Evolutionary conservation across 176 grass and related monocot species (phyloP), one percentile per base, ranked within the genome.

Genomic region (Dactylis glomerata): DNA sequence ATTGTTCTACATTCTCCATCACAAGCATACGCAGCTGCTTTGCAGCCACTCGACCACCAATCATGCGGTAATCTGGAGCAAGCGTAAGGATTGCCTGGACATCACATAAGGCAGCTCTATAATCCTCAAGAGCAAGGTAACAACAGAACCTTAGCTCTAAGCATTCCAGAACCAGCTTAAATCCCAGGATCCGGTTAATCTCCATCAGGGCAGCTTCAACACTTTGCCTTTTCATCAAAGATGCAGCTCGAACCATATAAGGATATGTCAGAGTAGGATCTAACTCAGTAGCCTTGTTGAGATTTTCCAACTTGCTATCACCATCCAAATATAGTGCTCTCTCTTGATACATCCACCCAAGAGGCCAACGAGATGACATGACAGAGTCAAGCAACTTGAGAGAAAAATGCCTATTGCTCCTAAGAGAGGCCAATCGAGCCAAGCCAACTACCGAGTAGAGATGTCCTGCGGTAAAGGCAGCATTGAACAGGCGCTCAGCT

Each of bases 331-430:
- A 96, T 28, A 99, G 72, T 57, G 93, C 86, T 81, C 93, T 92
- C 81, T 99, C 97, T 89, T 96, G 93, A 85, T 96, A 94, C 97
- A 96, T 96, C 97, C 97, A 99, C 59, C 97, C 97, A 56, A 96
- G 93, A 58, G 97, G 97, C 81, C 86, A 86, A 42, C 79, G 91
- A 68, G 91, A 93, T 45, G 88, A 96, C 80, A 99, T 94, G 28
- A 94, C 81, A n/a, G 93, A 96, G 75, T 89, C 89, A 63, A 99
- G 87, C 86, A 93, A 91, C 69, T 99, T 95, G 75, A 93, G 85
- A 81, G 97, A 87, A 77, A 90, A 93, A 90, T 96, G 81, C n/a
- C 91, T 99, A 78, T 96, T 92, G 50, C 93, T 90, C 76, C 88
- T 92, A 33, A 94, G 46, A 38, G 80, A 75, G 82, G 91, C 86